Base-by-base conservation (phyloP, 1,139 yeast species). In the Nakaseomyces glabratus region DNA sequence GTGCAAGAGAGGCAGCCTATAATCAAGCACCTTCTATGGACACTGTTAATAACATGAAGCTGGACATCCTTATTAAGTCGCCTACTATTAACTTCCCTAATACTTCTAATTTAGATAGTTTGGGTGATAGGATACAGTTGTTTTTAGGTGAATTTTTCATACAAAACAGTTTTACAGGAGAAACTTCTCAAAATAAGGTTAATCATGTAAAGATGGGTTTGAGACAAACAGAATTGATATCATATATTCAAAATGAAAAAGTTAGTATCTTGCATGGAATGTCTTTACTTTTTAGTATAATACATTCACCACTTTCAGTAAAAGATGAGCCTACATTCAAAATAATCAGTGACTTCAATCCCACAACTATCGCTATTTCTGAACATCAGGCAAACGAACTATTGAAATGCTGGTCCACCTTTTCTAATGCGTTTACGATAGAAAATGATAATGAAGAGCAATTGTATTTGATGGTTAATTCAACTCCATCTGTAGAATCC, bases 101-200 rank as follows among this genome's bases (percentile, higher is more conserved):
- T 35, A 44, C 73, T 2, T 65, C 66, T 3, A 66, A 65, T 16
- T 67, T 65, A 1, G 48, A 47, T 6, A 60, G 63, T 12, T 42
- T 54, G 2, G 74, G 70, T 48, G 90, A 90, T 50, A 65, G 70
- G 18, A 56, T 90, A 17, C 75, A 80, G 1, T 73, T 82, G 4
- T 75, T 82, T 47, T 65, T 88, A 37, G 99, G 99, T 42, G 95
- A 90, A 53, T 62, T 90, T 8, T 81, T 71, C 48, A 75, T 88
- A 16, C 63, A 69, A 4, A 90, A 88, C 55, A 59, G 60, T 9
- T 85, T 85, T 50, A 49, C 52, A 2, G 49, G 49, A 5, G 44
- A 54, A 6, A 49, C 52, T 4, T 50, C 41, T 5, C 30, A 34
- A 4, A 55, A 46, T 3, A 52, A 61, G 6, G 62, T 76, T 33